A percentile compares a stretch with the other conserved stretches of the same genome.
Evolutionary conservation across 169 alveolate genomes (phyloP).

Genomic region (Cryptosporidium parvum): DNA sequence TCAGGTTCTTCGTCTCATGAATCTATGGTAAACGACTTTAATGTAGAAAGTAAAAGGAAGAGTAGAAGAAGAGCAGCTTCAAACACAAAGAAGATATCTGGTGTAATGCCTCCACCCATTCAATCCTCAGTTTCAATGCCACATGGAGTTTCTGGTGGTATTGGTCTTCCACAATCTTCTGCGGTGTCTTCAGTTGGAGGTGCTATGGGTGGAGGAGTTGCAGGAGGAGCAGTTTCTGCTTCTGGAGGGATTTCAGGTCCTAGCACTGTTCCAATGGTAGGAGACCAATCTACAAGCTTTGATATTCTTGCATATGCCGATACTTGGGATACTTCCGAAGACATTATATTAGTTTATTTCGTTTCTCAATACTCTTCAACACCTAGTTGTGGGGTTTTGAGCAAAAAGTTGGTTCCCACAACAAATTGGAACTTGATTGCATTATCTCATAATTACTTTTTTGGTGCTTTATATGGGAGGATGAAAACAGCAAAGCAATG

Average conservation of each 20-base stretch:
- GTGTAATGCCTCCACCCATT: conserved; percentile 6
- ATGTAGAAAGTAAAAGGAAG: conserved; percentile 42
- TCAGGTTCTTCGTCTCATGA: conserved; percentile 68
- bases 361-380: conserved; percentile 63
- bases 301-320: conserved; percentile 74
- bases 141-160: background rate
- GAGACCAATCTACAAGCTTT: conserved; percentile 32
- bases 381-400: background rate
- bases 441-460: conserved; percentile 52
- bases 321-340: conserved; percentile 65
- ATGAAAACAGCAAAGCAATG: conserved; percentile 72
- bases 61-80: conserved; percentile 67
- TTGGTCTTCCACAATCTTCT: conserved; percentile 16
- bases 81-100: conserved; percentile 29
- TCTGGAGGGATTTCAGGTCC: conserved; percentile 4
- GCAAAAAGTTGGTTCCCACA: background rate
- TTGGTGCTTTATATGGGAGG: conserved; percentile 58
- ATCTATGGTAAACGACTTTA: conserved; percentile 56
- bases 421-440: conserved; percentile 74
- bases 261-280: background rate
- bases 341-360: conserved; percentile 41
- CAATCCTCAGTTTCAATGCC: conserved; percentile 23
- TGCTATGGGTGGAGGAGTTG: background rate
- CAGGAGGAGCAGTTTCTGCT: background rate
- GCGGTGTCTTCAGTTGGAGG: conserved; percentile 3